phyloP scores from a whole-genome alignment of 2,329 filamentous ascomycete genomes.

The Exophiala bonariae region DNA sequence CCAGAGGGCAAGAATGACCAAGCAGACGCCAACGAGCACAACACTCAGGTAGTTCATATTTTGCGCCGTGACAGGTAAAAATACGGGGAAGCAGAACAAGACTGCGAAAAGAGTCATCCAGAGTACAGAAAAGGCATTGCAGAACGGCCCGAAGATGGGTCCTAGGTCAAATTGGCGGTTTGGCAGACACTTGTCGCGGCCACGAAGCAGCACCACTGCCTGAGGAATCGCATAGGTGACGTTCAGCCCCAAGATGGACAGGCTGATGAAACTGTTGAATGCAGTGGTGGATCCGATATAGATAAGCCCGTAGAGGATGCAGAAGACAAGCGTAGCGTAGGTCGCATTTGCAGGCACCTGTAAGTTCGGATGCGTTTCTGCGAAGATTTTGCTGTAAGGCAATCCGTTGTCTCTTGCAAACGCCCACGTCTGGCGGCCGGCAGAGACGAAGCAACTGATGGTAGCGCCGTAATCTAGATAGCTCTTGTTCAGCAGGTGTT shows the following conservation, averaged over 20 bases:
- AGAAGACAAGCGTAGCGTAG: neutral
- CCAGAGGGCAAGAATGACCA: neutral
- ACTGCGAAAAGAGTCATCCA: constrained; percentile 53
- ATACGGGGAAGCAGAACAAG: constrained; percentile 49
- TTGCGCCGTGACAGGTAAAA: constrained; percentile 35
- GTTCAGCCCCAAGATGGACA: constrained; percentile 50
- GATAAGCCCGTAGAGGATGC: constrained; percentile 42
- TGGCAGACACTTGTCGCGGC: constrained; percentile 43
- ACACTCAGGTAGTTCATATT: constrained; percentile 45
- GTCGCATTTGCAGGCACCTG: neutral
- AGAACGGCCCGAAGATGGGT: constrained; percentile 40
- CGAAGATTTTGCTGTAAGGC: neutral
- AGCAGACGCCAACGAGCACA: constrained; percentile 20
- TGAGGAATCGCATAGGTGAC: constrained; percentile 49
- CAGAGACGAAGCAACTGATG: neutral
- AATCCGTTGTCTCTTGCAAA: constrained; percentile 6
- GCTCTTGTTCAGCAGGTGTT: too few relatives aligned
- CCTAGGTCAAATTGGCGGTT: constrained; percentile 49
- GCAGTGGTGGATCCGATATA: constrained; percentile 37
- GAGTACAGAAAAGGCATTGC: constrained; percentile 45
- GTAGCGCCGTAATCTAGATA: too few relatives aligned
- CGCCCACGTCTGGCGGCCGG: constrained; percentile 1
- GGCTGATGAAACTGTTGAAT: constrained; percentile 58
- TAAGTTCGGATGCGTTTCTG: neutral
- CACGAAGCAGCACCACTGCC: constrained; percentile 44